Conservation (phyloP, 169 alveolate genomes). For the Eimeria brunetti region DNA sequence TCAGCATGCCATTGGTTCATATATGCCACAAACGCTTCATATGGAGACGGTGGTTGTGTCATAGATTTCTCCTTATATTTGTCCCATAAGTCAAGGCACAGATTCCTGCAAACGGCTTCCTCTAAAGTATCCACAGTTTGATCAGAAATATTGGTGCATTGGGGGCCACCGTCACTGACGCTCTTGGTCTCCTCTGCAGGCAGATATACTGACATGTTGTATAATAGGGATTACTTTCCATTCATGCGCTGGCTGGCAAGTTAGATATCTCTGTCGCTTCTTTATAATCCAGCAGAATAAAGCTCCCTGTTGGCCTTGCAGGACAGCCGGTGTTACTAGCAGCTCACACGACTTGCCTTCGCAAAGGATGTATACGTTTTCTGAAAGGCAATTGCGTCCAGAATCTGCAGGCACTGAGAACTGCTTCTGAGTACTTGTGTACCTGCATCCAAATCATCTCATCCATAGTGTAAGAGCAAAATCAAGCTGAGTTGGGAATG, state of each 20-base stretch:
- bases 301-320: not conserved
- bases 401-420: not conserved
- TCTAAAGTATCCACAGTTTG: slow-evolving; percentile 7
- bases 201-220: not conserved
- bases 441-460: slow-evolving; percentile 51
- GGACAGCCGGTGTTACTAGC: not conserved
- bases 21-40: not conserved
- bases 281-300: not conserved
- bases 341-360: slow-evolving; percentile 40
- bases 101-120: slow-evolving; percentile 26
- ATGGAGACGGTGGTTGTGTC: slow-evolving; percentile 10
- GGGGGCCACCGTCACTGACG: slow-evolving; percentile 50
- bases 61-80: not conserved
- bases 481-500: not conserved
- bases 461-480: not conserved
- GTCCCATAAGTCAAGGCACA: slow-evolving; percentile 64
- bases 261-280: not conserved
- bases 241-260: not conserved
- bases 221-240: not conserved
- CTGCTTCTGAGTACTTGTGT: not conserved
- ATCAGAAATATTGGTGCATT: slow-evolving; percentile 24
- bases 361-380: slow-evolving; percentile 32
- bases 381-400: not conserved
- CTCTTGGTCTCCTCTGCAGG: not conserved
- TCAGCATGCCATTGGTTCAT: slow-evolving; percentile 46